These are phyloP conservation scores for Cladosporium velox DNA, from an alignment of 2,329 filamentous ascomycete genomes.

Conservation along the genomic window DNA sequence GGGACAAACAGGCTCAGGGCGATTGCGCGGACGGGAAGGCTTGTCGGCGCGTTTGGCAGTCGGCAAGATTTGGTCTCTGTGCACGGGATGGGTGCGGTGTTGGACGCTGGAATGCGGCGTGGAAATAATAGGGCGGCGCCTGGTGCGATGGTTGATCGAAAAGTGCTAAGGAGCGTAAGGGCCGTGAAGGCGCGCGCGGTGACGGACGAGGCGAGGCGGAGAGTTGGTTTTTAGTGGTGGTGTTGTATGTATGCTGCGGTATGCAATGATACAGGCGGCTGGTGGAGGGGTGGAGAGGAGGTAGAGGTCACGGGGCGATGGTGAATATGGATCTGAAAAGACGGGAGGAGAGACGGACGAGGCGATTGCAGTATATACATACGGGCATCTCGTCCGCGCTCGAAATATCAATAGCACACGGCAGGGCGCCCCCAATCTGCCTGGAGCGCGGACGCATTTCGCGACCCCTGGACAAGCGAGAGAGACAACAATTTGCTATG, in stretches of 20 bases:
- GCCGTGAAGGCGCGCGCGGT: constrained; percentile 19
- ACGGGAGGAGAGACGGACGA: background rate
- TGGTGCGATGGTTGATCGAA: constrained; percentile 1
- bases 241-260: background rate
- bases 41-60: constrained; percentile 11
- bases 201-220: constrained; percentile 2
- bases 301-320: constrained; percentile 7
- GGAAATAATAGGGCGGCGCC: constrained; percentile 5
- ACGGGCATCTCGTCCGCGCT: background rate
- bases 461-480: constrained; percentile 20
- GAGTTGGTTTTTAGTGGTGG: background rate
- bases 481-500: constrained; percentile 20
- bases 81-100: constrained; percentile 3
- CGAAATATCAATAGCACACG: background rate
- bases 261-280: background rate
- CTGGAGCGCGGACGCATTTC: constrained; percentile 18
- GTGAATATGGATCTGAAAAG: background rate
- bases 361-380: constrained; percentile 7
- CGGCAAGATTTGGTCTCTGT: background rate
- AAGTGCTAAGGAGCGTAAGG: constrained; percentile 20
- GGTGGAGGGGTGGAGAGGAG: background rate
- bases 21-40: constrained; percentile 16
- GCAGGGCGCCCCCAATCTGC: constrained; percentile 14
- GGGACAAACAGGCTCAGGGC: constrained; percentile 20
- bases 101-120: constrained; percentile 21